These are phyloP conservation scores for Nicotiana tomentosiformis DNA, from an alignment of 257 asterid species.

Conservation along the genomic window DNA sequence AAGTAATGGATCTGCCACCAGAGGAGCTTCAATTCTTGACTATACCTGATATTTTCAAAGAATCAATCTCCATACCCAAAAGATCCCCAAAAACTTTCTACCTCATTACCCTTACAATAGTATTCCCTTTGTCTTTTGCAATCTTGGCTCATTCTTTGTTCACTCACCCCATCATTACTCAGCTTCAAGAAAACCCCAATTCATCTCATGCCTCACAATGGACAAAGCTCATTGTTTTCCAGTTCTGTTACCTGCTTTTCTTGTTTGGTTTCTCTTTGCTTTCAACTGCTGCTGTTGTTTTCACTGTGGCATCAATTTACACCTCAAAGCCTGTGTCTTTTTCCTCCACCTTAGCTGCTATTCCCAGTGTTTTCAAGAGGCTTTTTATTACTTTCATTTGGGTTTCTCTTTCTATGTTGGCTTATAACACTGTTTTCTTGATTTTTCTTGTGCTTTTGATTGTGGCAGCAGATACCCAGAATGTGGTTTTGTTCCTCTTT, in stretches of 20 bases:
- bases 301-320: conserved; percentile 88
- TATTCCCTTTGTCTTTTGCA: conserved; percentile 90
- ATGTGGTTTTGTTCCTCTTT: conserved; percentile 46
- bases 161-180: conserved; percentile 70
- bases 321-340: conserved; percentile 82
- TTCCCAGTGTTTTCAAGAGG: conserved; percentile 72
- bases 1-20: conserved; percentile 64
- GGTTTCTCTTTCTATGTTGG: conserved; percentile 66
- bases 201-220: conserved; percentile 53
- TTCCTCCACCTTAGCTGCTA: conserved; percentile 63
- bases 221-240: conserved; percentile 67
- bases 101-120: conserved; percentile 60
- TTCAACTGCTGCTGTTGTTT: conserved; percentile 89
- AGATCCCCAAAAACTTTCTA: conserved; percentile 79
- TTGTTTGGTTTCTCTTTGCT: conserved; percentile 81
- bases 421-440: conserved; percentile 55
- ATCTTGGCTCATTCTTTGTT: conserved; percentile 89
- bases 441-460: conserved; percentile 56
- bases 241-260: conserved; percentile 75
- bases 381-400: conserved; percentile 73
- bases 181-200: conserved; percentile 49
- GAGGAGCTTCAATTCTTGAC: conserved; percentile 75
- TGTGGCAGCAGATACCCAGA: conserved; percentile 56
- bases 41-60: conserved; percentile 54
- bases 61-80: conserved; percentile 74